These are phyloP conservation scores for Closterium sp. DNA, from an alignment of 139 green algal species.

Conservation along the genomic window DNA sequence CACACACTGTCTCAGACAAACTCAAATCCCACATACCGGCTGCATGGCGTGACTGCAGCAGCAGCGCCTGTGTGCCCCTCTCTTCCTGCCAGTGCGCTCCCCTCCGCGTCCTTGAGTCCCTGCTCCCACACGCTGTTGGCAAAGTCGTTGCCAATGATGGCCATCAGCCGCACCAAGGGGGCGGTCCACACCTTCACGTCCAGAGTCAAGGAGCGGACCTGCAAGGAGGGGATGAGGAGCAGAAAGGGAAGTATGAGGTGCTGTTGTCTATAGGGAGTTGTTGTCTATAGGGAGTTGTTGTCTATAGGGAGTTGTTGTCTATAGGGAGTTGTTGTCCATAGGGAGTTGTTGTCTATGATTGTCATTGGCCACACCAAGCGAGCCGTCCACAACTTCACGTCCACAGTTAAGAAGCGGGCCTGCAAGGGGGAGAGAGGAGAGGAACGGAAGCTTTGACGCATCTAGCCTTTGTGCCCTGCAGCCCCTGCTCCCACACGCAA, in stretches of 20 bases:
- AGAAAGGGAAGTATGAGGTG: background rate
- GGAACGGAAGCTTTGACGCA: too few relatives aligned
- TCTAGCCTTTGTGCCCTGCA: too few relatives aligned
- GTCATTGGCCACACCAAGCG: background rate
- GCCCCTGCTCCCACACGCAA: too few relatives aligned
- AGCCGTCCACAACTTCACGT: constrained; percentile 45
- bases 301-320: too few relatives aligned
- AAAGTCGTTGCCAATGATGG: constrained; percentile 40
- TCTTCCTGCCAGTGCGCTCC: background rate
- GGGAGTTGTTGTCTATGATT: too few relatives aligned
- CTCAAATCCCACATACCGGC: too few relatives aligned
- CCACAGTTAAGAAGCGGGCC: constrained; percentile 23
- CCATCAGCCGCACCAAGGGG: constrained; percentile 32
- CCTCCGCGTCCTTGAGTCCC: background rate
- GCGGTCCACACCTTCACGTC: constrained; percentile 54
- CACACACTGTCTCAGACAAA: too few relatives aligned
- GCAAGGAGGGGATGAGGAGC: background rate
- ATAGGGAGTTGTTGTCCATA: too few relatives aligned
- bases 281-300: too few relatives aligned
- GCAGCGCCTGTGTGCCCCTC: background rate
- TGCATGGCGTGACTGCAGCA: too few relatives aligned
- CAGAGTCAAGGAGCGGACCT: constrained; percentile 48
- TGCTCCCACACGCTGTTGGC: constrained; percentile 43
- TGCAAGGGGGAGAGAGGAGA: background rate
- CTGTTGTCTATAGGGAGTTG: too few relatives aligned